These are phyloP conservation scores for Yarrowia osloensis DNA, from an alignment of 805 yeast species.

Conservation along the genomic window DNA sequence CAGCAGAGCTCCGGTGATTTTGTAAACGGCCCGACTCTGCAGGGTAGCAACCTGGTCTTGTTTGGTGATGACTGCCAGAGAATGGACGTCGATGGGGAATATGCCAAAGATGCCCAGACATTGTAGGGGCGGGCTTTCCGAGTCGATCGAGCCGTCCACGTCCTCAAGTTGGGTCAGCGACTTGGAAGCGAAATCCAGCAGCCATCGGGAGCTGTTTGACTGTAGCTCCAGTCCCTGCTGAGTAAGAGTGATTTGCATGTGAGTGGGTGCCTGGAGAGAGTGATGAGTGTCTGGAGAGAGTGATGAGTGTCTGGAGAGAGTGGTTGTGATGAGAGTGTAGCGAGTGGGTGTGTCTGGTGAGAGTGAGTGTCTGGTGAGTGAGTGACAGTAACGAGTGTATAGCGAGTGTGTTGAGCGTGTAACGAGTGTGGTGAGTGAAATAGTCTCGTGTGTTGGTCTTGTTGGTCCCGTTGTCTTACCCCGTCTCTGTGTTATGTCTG, in stretches of 20 bases:
- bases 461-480: too few relatives aligned
- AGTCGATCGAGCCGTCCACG: neutral
- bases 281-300: neutral
- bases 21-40: slow-evolving; percentile 2
- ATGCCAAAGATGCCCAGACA: slow-evolving; percentile 17
- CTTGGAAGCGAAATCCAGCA: slow-evolving; percentile 2
- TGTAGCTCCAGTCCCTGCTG: slow-evolving; percentile 7
- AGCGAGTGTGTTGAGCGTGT: neutral
- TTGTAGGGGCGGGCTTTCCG: neutral
- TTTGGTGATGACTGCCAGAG: slow-evolving; percentile 15
- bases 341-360: neutral
- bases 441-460: too few relatives aligned
- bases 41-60: neutral
- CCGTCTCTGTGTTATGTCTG: too few relatives aligned
- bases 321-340: too few relatives aligned
- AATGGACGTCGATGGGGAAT: slow-evolving; percentile 18
- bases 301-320: neutral
- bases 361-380: neutral
- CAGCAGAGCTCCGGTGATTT: neutral
- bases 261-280: too few relatives aligned
- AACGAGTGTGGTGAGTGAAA: neutral
- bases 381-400: neutral
- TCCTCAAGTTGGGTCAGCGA: neutral
- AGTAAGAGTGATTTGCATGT: slow-evolving; percentile 1
- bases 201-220: neutral